Conservation (phyloP, 1,284 basidiomycete species). For the Pholiota adiposa region DNA sequence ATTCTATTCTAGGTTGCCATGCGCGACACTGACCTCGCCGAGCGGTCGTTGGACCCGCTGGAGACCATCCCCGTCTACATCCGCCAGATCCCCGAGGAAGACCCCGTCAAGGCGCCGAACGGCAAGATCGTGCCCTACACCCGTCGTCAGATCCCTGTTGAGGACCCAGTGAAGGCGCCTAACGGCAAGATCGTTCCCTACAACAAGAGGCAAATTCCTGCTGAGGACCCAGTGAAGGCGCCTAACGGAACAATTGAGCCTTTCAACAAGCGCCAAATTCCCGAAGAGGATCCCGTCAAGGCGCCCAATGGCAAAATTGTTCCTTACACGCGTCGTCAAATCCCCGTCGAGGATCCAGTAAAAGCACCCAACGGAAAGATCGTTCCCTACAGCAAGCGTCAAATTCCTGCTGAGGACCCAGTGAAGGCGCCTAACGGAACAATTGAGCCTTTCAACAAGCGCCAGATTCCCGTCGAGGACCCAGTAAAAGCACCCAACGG, state of each 20-base stretch:
- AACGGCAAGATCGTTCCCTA: conserved; percentile 33
- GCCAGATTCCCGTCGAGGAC: conserved; percentile 29
- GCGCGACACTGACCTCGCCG: conserved; percentile 19
- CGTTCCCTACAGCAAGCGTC: conserved; percentile 31
- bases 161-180: conserved; percentile 34
- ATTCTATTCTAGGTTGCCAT: conserved; percentile 18
- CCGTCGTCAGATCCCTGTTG: conserved; percentile 31
- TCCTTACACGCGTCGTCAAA: conserved; percentile 12
- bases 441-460: conserved; percentile 15
- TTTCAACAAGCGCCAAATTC: conserved; percentile 22
- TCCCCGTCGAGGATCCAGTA: conserved; percentile 37
- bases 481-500: conserved; percentile 33
- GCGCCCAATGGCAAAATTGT: conserved; percentile 29
- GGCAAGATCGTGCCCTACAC: conserved; percentile 26
- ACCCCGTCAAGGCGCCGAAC: conserved; percentile 31
- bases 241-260: conserved; percentile 30
- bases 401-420: conserved; percentile 40
- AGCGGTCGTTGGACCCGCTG: conserved; percentile 42
- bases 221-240: conserved; percentile 34
- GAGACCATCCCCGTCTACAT: conserved; percentile 52
- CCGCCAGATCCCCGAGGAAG: conserved; percentile 41
- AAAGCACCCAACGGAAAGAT: conserved; percentile 36
- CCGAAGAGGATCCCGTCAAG: conserved; percentile 30
- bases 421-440: conserved; percentile 34
- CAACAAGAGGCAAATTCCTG: conserved; percentile 41